Conservation (phyloP, 2,329 filamentous ascomycete species). For the Xylaria sp. region DNA sequence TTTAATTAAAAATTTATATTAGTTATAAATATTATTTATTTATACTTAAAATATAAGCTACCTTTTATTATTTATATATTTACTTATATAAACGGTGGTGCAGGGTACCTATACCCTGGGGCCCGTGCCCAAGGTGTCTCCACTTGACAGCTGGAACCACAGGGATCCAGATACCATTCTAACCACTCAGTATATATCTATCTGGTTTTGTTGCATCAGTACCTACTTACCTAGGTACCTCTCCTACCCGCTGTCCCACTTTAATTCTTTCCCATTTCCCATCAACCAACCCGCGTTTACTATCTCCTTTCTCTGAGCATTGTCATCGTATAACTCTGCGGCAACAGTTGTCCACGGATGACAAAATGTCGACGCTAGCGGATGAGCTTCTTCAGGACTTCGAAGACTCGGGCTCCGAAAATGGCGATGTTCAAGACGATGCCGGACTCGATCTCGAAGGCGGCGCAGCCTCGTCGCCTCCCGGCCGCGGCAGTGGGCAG, state of each 20-base stretch:
- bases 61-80: no score
- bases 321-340: not conserved
- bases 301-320: not conserved
- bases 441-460: slow-evolving; percentile 58
- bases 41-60: no score
- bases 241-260: slow-evolving; percentile 33
- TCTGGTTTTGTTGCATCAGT: no score
- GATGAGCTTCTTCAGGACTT: slow-evolving; percentile 95
- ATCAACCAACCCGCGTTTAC: not conserved
- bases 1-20: no score
- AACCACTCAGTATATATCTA: no score
- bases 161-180: no score
- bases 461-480: slow-evolving; percentile 54
- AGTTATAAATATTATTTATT: no score
- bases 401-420: slow-evolving; percentile 84
- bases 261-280: slow-evolving; percentile 25
- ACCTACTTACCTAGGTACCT: not conserved
- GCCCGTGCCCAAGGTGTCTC: no score
- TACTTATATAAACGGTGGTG: no score
- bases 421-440: slow-evolving; percentile 69
- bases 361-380: slow-evolving; percentile 84
- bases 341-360: slow-evolving; percentile 8
- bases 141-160: no score
- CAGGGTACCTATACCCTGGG: no score
- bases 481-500: slow-evolving; percentile 49